Percentiles rank a stretch among this genome's conserved stretches.
Evolutionary conservation across 768 basidiomycete species (phyloP).

Genomic region (Russula sp.): DNA sequence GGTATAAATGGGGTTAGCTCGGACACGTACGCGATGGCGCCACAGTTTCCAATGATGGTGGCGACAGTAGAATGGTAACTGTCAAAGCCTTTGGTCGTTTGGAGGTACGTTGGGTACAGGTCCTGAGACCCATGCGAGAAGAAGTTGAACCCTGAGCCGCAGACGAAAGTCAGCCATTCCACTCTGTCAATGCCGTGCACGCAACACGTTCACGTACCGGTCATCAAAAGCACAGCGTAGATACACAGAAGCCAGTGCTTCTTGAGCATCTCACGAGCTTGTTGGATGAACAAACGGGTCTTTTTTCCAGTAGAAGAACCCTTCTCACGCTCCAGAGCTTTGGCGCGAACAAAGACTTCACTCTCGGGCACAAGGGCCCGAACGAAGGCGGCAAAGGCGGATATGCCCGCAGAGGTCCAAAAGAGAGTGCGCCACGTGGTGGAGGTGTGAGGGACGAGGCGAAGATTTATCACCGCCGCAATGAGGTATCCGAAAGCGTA

Average conservation of each 20-base stretch:
- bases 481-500: slow-evolving; percentile 88
- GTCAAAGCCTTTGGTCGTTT: slow-evolving; percentile 39
- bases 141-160: slow-evolving; percentile 47
- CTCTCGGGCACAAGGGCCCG: slow-evolving; percentile 76
- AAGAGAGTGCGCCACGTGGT: slow-evolving; percentile 71
- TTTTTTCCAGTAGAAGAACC: slow-evolving; percentile 46
- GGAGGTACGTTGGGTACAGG: slow-evolving; percentile 44
- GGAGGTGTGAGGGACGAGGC: slow-evolving; percentile 44
- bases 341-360: slow-evolving; percentile 64
- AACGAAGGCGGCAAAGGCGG: slow-evolving; percentile 63
- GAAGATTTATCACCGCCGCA: slow-evolving; percentile 80
- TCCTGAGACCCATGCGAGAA: slow-evolving; percentile 51
- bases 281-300: slow-evolving; percentile 67
- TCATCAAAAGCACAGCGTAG: slow-evolving; percentile 85
- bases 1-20: too few relatives aligned
- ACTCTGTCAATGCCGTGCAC: background rate
- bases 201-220: slow-evolving; percentile 37
- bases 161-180: slow-evolving; percentile 11
- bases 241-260: slow-evolving; percentile 80
- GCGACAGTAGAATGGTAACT: slow-evolving; percentile 40
- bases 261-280: slow-evolving; percentile 74
- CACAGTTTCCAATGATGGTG: too few relatives aligned
- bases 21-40: too few relatives aligned
- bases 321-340: slow-evolving; percentile 47
- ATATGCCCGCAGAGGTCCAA: slow-evolving; percentile 74